Evolutionary conservation across 768 basidiomycete genomes (phyloP).

Genomic region (Vararia minispora): DNA sequence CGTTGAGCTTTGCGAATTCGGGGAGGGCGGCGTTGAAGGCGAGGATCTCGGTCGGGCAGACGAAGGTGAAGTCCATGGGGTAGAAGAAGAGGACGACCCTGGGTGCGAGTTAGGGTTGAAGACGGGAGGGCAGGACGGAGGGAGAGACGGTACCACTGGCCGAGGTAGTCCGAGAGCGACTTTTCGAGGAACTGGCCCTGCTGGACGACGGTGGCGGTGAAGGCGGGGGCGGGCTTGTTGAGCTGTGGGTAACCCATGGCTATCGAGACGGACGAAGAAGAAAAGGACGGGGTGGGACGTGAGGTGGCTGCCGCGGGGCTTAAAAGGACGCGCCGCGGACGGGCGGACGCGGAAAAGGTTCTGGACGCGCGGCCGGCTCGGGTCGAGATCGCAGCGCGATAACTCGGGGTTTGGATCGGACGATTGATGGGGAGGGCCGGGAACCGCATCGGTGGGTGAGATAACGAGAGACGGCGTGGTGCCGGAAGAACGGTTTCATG

Average conservation of each 20-base stretch:
- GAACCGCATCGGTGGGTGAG: too few relatives aligned
- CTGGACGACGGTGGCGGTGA: slow-evolving; percentile 63
- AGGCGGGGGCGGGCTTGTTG: slow-evolving; percentile 80
- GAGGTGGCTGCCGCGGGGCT: too few relatives aligned
- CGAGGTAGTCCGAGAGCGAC: slow-evolving; percentile 59
- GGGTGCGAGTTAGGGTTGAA: slow-evolving; percentile 1
- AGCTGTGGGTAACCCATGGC: slow-evolving; percentile 34
- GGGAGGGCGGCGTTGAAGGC: slow-evolving; percentile 86
- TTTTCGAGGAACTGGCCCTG: slow-evolving; percentile 72
- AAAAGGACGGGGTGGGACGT: neutral
- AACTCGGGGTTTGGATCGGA: too few relatives aligned
- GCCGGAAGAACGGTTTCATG: too few relatives aligned
- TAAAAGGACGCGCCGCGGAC: too few relatives aligned
- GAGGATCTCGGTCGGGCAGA: slow-evolving; percentile 93
- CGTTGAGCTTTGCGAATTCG: slow-evolving; percentile 62
- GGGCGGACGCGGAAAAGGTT: too few relatives aligned
- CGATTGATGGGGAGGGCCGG: too few relatives aligned
- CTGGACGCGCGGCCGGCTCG: too few relatives aligned
- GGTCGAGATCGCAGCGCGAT: too few relatives aligned
- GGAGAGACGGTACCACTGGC: slow-evolving; percentile 57
- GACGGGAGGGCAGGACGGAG: slow-evolving; percentile 4
- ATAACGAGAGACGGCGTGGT: too few relatives aligned
- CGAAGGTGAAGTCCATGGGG: slow-evolving; percentile 87
- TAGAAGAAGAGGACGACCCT: slow-evolving; percentile 96
- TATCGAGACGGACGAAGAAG: neutral